These are phyloP conservation scores for Tuber magnatum DNA, from an alignment of 495 filamentous ascomycete species.

Conservation along the genomic window DNA sequence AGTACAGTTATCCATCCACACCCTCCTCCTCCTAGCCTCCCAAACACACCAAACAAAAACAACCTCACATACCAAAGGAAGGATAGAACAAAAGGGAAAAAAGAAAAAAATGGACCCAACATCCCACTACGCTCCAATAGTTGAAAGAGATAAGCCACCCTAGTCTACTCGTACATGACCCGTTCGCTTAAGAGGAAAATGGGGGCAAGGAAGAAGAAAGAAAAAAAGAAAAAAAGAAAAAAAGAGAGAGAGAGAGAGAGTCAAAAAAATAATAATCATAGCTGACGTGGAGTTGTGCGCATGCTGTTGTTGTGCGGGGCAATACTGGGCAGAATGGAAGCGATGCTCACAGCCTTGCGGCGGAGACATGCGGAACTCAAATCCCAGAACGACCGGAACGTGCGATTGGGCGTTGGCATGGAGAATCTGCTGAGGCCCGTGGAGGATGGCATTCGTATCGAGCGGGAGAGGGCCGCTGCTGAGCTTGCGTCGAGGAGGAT, in stretches of 20 bases:
- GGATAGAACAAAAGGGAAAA: conserved; percentile 10
- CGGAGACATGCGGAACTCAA: conserved; percentile 31
- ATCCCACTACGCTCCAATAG: conserved; percentile 29
- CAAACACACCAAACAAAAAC: background rate
- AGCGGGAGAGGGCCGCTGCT: conserved; percentile 33
- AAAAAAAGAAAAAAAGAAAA: too few species aligned
- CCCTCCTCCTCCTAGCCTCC: too few species aligned
- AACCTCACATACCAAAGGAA: background rate
- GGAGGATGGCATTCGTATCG: conserved; percentile 38
- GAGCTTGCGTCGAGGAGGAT: conserved; percentile 23
- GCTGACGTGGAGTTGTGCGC: conserved; percentile 12
- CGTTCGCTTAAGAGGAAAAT: background rate
- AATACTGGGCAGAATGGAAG: conserved; percentile 34
- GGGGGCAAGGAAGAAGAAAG: background rate
- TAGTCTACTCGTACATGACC: background rate
- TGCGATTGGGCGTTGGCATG: conserved; percentile 36
- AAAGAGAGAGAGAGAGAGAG: background rate
- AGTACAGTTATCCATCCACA: background rate
- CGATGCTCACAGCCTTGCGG: conserved; percentile 31
- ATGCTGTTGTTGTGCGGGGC: background rate
- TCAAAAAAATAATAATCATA: background rate
- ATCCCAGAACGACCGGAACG: conserved; percentile 35
- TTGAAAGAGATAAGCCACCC: conserved; percentile 31
- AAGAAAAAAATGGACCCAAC: conserved; percentile 23
- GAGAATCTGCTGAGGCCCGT: conserved; percentile 35